Evolutionary conservation across 192 early-diverging fungal species (phyloP).

Genomic region (Coemansia sp.): DNA sequence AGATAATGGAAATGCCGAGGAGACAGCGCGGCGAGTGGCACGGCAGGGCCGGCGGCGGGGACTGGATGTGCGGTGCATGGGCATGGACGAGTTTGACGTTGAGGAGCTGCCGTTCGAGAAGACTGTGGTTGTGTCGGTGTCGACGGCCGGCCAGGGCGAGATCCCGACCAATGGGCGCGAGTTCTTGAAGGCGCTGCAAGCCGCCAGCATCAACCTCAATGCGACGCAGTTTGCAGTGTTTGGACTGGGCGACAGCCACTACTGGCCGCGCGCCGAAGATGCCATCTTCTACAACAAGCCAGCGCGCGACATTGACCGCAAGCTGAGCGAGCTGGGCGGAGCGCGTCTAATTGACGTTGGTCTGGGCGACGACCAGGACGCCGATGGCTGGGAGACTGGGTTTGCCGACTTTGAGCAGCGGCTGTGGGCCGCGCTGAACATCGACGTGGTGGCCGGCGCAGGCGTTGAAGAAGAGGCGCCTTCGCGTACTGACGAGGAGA

Average conservation of each 20-base stretch:
- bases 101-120: slow-evolving; percentile 79
- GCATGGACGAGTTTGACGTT: slow-evolving; percentile 79
- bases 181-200: slow-evolving; percentile 77
- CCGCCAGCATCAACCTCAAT: slow-evolving; percentile 59
- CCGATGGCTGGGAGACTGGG: slow-evolving; percentile 86
- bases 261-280: slow-evolving; percentile 94
- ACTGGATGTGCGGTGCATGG: slow-evolving; percentile 70
- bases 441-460: slow-evolving; percentile 66
- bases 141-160: slow-evolving; percentile 96
- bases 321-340: slow-evolving; percentile 76
- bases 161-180: slow-evolving; percentile 89
- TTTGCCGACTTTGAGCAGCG: slow-evolving; percentile 74
- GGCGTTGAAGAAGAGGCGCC: slow-evolving; percentile 58
- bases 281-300: slow-evolving; percentile 90
- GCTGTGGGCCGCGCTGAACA: slow-evolving; percentile 80
- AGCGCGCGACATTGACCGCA: slow-evolving; percentile 81
- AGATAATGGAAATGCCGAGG: slow-evolving; percentile 87
- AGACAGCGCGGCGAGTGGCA: slow-evolving; percentile 77
- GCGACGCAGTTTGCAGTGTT: slow-evolving; percentile 79
- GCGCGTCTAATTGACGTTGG: slow-evolving; percentile 63
- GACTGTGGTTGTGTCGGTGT: slow-evolving; percentile 74
- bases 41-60: slow-evolving; percentile 82
- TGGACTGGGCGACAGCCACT: slow-evolving; percentile 91
- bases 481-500: slow-evolving; percentile 81
- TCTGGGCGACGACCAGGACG: slow-evolving; percentile 90